Evolutionary conservation across 176 grass and related monocot species (phyloP).

Genomic region (Oryza coarctata): DNA sequence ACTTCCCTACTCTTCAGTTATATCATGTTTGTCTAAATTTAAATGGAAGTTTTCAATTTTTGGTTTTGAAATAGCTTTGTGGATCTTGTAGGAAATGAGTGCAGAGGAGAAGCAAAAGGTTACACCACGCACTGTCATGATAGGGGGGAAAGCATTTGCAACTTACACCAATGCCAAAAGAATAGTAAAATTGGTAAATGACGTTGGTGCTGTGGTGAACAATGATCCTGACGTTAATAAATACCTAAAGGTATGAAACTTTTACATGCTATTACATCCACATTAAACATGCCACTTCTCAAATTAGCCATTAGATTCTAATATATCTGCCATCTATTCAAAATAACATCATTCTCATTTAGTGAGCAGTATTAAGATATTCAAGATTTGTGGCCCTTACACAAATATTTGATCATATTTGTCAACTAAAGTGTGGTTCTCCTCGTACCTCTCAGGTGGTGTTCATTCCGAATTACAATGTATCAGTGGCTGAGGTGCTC

Average conservation of each 20-base stretch:
- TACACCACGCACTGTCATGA: constrained; percentile 61
- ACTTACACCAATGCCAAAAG: constrained; percentile 86
- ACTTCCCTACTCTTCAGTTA: constrained; percentile 2
- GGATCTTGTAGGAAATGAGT: constrained; percentile 56
- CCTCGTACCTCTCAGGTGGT: constrained; percentile 57
- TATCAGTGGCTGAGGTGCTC: constrained; percentile 93
- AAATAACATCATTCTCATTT: neutral
- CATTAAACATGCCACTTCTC: constrained; percentile 1
- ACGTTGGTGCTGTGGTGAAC: constrained; percentile 77
- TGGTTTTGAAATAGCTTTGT: constrained; percentile 30
- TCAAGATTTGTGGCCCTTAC: neutral
- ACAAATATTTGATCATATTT: neutral
- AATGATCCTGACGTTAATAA: constrained; percentile 71
- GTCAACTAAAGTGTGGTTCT: constrained; percentile 5
- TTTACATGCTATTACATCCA: neutral
- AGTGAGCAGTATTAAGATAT: neutral
- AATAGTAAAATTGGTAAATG: constrained; percentile 78
- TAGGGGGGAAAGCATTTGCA: constrained; percentile 84
- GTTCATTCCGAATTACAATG: constrained; percentile 98
- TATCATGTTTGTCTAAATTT: constrained; percentile 14
- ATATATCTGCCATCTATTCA: neutral
- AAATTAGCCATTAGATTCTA: neutral
- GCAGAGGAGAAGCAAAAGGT: constrained; percentile 61
- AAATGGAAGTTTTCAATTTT: neutral
- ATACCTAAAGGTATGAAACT: constrained; percentile 64